Percentiles rank a stretch among this genome's conserved stretches.
These are phyloP conservation scores for Chenopodium suecicum DNA, from an alignment of 148 eudicot genomes.

Conservation along the genomic window DNA sequence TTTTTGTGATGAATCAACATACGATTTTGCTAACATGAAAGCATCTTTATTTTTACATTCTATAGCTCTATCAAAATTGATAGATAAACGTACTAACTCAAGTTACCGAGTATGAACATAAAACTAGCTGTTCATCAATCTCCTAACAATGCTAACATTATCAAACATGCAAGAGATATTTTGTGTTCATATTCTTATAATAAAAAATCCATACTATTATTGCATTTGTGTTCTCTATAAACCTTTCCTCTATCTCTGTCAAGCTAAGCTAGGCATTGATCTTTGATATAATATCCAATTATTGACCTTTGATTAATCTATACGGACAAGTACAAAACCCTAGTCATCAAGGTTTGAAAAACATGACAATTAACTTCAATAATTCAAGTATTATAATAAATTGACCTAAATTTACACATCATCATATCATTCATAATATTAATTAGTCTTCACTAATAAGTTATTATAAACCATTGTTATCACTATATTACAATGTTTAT, in stretches of 20 bases:
- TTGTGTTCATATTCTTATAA: not conserved
- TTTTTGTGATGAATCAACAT: too few species aligned
- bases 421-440: not conserved
- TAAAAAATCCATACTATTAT: too few species aligned
- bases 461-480: not conserved
- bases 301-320: constrained; percentile 5
- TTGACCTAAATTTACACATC: not conserved
- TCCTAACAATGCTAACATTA: too few species aligned
- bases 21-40: too few species aligned
- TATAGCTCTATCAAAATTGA: too few species aligned
- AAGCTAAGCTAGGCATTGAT: not conserved
- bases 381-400: not conserved
- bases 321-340: not conserved
- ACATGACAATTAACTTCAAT: constrained; percentile 11
- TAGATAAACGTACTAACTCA: too few species aligned
- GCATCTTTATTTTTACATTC: too few species aligned
- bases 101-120: too few species aligned
- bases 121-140: too few species aligned
- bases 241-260: not conserved
- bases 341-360: constrained; percentile 22
- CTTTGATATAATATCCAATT: not conserved
- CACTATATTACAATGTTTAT: not conserved
- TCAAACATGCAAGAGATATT: not conserved
- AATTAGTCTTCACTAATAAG: too few species aligned
- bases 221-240: not conserved